A percentile compares a stretch with the other conserved stretches of the same genome.
Evolutionary conservation across 805 yeast species (phyloP).

Genomic region (Starmerella tilneyi): DNA sequence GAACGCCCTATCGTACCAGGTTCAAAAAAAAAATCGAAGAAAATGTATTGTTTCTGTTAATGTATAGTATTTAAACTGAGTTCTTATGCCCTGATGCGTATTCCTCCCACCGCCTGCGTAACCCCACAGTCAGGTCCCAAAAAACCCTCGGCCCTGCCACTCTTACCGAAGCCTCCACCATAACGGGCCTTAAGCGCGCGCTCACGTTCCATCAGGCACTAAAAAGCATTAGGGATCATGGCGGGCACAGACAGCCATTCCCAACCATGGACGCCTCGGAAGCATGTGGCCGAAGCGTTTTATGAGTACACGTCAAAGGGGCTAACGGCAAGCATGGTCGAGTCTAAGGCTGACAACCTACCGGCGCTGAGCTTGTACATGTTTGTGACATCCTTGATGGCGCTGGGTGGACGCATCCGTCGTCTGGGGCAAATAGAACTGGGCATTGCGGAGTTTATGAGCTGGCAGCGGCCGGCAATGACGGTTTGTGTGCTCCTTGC

Average conservation of each 20-base stretch:
- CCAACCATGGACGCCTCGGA: not conserved
- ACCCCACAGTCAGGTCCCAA: too few relatives aligned
- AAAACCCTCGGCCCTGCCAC: too few relatives aligned
- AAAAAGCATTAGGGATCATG: too few relatives aligned
- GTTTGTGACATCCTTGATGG: constrained; percentile 15
- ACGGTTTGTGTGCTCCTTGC: constrained; percentile 51
- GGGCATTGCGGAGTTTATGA: constrained; percentile 46
- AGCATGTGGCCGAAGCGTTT: constrained; percentile 17
- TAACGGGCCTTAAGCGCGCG: too few relatives aligned
- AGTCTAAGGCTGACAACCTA: constrained; percentile 12
- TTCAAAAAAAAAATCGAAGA: not conserved
- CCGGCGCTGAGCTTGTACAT: constrained; percentile 21
- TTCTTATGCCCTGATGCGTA: too few relatives aligned
- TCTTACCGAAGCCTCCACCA: too few relatives aligned
- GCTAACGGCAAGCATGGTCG: constrained; percentile 9
- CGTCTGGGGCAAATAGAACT: constrained; percentile 50
- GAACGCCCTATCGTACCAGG: not conserved
- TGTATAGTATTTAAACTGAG: too few relatives aligned
- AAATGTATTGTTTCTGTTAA: too few relatives aligned
- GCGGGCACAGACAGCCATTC: not conserved
- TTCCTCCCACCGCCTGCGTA: too few relatives aligned
- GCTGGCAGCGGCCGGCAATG: constrained; percentile 67
- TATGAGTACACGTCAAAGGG: constrained; percentile 16
- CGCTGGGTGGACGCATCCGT: constrained; percentile 17
- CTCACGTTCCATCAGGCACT: too few relatives aligned